Evolutionary conservation across 169 alveolate genomes (phyloP), one percentile per base, ranked within the genome.

Genomic region (Neospora caninum): DNA sequence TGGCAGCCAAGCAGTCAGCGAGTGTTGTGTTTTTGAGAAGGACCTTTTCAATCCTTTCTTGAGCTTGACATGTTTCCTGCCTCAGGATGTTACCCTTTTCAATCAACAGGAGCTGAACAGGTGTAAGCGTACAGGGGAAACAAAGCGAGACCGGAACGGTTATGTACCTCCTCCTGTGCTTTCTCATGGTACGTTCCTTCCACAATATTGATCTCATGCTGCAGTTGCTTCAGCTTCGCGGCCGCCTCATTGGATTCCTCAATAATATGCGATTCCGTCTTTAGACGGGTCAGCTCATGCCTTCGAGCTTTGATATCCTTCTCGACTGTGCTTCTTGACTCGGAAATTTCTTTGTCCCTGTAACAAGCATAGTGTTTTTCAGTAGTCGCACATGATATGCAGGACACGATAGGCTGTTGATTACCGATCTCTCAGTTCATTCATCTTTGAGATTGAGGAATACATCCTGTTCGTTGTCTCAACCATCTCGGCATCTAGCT

Each of bases 401-500:
- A 4, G 13, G 4, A 4, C 58, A n/a, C 18, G 42, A 78, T 20
- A 78, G 45, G n/a, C 39, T 4, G 45, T 16, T 78, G 45, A 22
- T 31, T 36, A 82, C 89, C 89, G 22, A 38, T 82, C 89, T 31
- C 89, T 38, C 69, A 82, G 36, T 31, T 82, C 67, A 82, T 82
- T 82, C 89, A 82, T 82, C 41, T 36, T 82, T 22, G 89, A 38
- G 89, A 82, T 41, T 25, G 89, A 82, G 38, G 89, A 82, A 34
- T 82, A 82, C 89, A 82, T 82, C 38, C 64, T 82, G n/a, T 41
- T 29, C 0, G 89, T 82, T 20, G 89, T 42, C 39, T 38, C 89
- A 82, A 49, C 64, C 89, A 82, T 82, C 89, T 82, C 89, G 0
- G 34, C 89, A 41, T 82, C 89, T 29, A 82, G 41, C 39, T 82